Evolutionary conservation across 306 rosid genomes (phyloP).

Genomic region (Sindora glabra): DNA sequence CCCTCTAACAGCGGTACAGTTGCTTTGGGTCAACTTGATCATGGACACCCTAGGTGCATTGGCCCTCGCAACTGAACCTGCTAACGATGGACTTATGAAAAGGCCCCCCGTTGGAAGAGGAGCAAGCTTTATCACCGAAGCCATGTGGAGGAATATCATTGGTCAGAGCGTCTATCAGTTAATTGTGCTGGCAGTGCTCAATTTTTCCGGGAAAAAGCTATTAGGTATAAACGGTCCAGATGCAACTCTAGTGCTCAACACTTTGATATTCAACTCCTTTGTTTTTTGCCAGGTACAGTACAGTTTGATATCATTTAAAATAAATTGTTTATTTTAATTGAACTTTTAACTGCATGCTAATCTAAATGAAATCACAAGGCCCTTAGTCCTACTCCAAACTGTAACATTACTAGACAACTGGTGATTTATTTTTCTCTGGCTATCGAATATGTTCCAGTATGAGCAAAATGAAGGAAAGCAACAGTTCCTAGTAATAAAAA

Average conservation of each 20-base stretch:
- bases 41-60: slow-evolving; percentile 99
- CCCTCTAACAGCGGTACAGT: slow-evolving; percentile 92
- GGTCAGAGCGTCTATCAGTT: slow-evolving; percentile 94
- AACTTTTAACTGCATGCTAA: neutral
- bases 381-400: too few relatives aligned
- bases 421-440: too few relatives aligned
- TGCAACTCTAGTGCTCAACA: slow-evolving; percentile 58
- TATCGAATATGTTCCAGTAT: too few relatives aligned
- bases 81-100: slow-evolving; percentile 63
- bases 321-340: neutral
- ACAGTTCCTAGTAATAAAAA: too few relatives aligned
- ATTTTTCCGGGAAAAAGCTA: slow-evolving; percentile 58
- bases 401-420: too few relatives aligned
- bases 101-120: slow-evolving; percentile 64
- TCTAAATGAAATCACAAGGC: neutral
- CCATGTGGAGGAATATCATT: slow-evolving; percentile 93
- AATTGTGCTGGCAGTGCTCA: slow-evolving; percentile 50
- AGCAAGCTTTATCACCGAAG: slow-evolving; percentile 64
- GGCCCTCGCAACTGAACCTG: slow-evolving; percentile 98
- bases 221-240: slow-evolving; percentile 59
- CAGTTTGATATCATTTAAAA: too few relatives aligned
- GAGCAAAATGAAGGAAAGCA: too few relatives aligned
- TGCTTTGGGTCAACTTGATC: slow-evolving; percentile 98
- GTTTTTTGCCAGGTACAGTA: slow-evolving; percentile 97
- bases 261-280: slow-evolving; percentile 83